Percentiles rank a stretch among this genome's conserved stretches.
Evolutionary conservation across 345 rosid species (phyloP).

Genomic region (Arabidopsis suecica): DNA sequence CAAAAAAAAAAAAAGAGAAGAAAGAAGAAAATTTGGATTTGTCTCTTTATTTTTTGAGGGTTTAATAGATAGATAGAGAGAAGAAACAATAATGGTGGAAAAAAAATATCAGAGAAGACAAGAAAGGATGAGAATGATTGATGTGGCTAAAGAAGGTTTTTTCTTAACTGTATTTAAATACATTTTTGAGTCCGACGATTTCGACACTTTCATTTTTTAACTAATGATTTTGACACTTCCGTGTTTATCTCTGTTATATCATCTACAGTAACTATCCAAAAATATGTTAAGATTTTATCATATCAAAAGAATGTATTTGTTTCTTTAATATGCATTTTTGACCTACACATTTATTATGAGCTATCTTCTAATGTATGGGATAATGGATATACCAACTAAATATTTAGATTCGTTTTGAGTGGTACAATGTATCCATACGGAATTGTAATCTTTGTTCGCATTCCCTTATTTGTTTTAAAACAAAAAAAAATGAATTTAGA

Average conservation of each 20-base stretch:
- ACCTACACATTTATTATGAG: not conserved
- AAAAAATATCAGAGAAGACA: conserved; percentile 14
- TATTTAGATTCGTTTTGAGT: not conserved
- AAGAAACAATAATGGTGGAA: conserved; percentile 23
- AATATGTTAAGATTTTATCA: conserved; percentile 23
- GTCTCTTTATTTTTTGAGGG: conserved; percentile 4
- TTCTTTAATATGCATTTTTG: not conserved
- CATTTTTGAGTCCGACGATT: conserved; percentile 44
- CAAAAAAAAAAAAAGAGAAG: not conserved
- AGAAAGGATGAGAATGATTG: conserved; percentile 46
- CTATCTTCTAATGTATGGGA: not conserved
- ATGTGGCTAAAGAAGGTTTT: conserved; percentile 31
- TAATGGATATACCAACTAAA: not conserved
- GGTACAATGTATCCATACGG: not conserved
- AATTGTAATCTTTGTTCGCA: not conserved
- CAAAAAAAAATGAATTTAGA: too few species aligned
- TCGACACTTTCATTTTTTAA: conserved; percentile 17
- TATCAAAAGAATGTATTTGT: not conserved
- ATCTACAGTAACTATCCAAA: conserved; percentile 23
- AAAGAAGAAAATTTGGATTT: conserved; percentile 42
- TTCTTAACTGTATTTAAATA: conserved; percentile 48
- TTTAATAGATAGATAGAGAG: conserved; percentile 23
- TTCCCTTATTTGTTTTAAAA: not conserved
- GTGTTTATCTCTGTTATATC: conserved; percentile 23
- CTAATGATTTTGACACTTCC: conserved; percentile 35